Base-by-base conservation (phyloP, 805 yeast genomes). In the Deakozyma indianensis region DNA sequence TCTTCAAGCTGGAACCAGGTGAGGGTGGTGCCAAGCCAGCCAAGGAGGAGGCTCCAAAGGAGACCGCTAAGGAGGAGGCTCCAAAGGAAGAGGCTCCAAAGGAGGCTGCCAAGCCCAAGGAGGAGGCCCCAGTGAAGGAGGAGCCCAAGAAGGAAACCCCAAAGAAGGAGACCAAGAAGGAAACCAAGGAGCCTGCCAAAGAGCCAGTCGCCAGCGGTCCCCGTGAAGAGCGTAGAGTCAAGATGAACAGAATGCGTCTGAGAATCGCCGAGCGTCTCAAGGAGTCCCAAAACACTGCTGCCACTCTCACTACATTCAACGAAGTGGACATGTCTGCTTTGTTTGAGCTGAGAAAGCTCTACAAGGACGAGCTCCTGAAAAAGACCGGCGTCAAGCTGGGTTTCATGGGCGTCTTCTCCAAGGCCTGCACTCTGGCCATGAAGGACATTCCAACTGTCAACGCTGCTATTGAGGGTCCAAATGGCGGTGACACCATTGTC, bases 251-350 rank as follows among this genome's bases (percentile, higher is more conserved):
- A 74, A 92, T 90, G 97, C 83, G 98, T 71, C 69, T 85, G 70
- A 85, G 98, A 75, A 92, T 92, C 55, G 95, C 98, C 50, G 97
- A 90, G 74, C 85, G 98, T 71, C 82, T 90, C 63, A 90, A 90
- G 85, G 97, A 92, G 74, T 84, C 97, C 28, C 98, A 90, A 71
- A 92, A 92, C 75, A 88, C 97, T 47, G 94, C 97, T 54, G 98
- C 98, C 32, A 85, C 97, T 42, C 77, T 90, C 62, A 90, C 98
- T 47, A 90, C 98, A 43, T 90, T 90, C 77, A 90, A 90, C 70
- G 98, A 90, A 72, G 94, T 86, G 52, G 98, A 90, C 69, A 92
- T 90, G 97, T 73, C 92, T 45, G 77, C 82, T 51, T 68, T 92
- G 57, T 72, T 92, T 73, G 92, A 85, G 60, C 80, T 92, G 87